Percentiles rank a stretch among this genome's conserved stretches.
Conservation (phyloP, 2,329 filamentous ascomycete genomes). For the Colletotrichum siamense region DNA sequence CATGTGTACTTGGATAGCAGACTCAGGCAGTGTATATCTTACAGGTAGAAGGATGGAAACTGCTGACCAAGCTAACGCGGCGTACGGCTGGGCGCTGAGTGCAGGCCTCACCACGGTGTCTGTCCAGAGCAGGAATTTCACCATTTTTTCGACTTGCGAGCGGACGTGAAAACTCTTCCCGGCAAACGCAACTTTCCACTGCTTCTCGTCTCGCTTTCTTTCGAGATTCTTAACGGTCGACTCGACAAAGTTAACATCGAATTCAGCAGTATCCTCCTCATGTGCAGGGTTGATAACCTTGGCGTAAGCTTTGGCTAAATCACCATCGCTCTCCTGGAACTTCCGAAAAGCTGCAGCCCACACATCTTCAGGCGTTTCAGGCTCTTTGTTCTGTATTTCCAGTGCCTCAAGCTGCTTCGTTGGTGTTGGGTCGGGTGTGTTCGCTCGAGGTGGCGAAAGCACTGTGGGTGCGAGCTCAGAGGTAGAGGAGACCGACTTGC, state of each 20-base stretch:
- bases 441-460: fast-evolving
- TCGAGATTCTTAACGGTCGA: neutral
- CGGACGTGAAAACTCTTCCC: neutral
- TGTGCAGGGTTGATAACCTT: neutral
- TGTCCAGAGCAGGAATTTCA: neutral
- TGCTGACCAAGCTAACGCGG: neutral
- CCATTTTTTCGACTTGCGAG: neutral
- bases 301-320: neutral
- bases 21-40: fast-evolving
- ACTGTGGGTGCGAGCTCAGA: neutral
- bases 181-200: neutral
- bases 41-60: neutral
- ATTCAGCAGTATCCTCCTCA: fast-evolving
- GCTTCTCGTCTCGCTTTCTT: neutral
- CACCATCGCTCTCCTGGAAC: neutral
- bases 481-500: neutral
- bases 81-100: neutral
- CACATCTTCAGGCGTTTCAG: fast-evolving
- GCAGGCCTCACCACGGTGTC: neutral
- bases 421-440: neutral
- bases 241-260: neutral
- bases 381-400: fast-evolving
- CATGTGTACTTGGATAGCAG: neutral
- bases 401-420: fast-evolving
- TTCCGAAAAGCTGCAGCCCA: neutral